phyloP scores from a whole-genome alignment of 2,329 filamentous ascomycete genomes.

The Colletotrichum cereale region DNA sequence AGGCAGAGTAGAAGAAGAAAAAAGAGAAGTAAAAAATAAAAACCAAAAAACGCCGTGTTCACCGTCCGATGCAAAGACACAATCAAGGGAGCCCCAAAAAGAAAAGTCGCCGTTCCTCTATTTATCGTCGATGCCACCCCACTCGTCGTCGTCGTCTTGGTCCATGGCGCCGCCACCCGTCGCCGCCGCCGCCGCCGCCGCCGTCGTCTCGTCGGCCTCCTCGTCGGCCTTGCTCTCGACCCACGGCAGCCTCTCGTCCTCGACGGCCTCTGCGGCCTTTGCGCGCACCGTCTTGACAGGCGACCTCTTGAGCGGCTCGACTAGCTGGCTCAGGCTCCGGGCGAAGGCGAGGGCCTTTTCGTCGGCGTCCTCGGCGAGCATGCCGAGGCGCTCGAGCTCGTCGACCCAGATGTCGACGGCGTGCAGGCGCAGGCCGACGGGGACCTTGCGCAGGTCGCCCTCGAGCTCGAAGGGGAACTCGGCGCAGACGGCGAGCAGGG shows the following conservation, averaged over 20 bases:
- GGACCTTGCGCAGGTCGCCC: conserved; percentile 66
- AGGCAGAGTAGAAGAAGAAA: background rate
- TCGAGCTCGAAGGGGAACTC: conserved; percentile 57
- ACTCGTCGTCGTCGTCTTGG: conserved; percentile 50
- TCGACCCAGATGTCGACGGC: conserved; percentile 92
- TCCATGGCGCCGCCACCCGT: conserved; percentile 49
- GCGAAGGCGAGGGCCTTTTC: conserved; percentile 61
- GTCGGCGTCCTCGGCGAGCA: conserved; percentile 55
- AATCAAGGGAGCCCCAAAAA: background rate
- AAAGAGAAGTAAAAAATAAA: no score
- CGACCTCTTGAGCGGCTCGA: conserved; percentile 68
- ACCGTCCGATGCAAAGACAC: conserved; percentile 36
- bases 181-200: conserved; percentile 50
- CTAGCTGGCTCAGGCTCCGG: conserved; percentile 63
- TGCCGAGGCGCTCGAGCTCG: conserved; percentile 80
- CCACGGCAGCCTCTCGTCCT: conserved; percentile 79
- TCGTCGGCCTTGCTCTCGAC: conserved; percentile 59
- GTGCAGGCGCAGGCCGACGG: conserved; percentile 88
- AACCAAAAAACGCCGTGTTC: conserved; percentile 36
- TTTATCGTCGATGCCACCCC: conserved; percentile 37
- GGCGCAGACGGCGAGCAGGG: conserved; percentile 52
- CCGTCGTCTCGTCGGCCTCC: conserved; percentile 49
- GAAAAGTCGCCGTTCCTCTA: conserved; percentile 6
- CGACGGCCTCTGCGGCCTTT: conserved; percentile 77
- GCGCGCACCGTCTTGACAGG: conserved; percentile 79